Conservation (phyloP, 345 rosid genomes). For the Luvunga scandens region DNA sequence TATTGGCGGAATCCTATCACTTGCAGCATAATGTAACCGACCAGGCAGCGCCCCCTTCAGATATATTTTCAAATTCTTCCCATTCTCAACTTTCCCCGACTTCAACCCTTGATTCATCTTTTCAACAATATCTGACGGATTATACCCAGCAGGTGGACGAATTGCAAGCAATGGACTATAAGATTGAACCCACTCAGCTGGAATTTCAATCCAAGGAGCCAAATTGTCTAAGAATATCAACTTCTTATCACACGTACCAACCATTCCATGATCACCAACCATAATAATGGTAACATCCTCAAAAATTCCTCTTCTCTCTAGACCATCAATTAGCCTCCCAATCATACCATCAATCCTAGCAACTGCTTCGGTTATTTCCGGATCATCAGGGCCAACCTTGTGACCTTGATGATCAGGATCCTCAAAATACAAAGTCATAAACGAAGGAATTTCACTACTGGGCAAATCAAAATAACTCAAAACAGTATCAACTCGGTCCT, state of each 20-base stretch:
- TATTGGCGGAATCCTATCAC: constrained; percentile 74
- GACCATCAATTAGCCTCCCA: constrained; percentile 70
- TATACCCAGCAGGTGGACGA: constrained; percentile 52
- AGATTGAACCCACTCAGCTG: constrained; percentile 67
- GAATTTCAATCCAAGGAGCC: constrained; percentile 66
- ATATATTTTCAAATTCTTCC: constrained; percentile 65
- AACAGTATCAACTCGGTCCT: constrained; percentile 77
- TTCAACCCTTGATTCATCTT: constrained; percentile 78
- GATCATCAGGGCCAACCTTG: constrained; percentile 90
- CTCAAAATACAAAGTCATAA: constrained; percentile 88
- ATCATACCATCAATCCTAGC: constrained; percentile 64
- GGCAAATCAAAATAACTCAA: constrained; percentile 79
- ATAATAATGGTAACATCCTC: constrained; percentile 81
- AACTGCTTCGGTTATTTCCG: constrained; percentile 76
- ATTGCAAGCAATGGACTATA: constrained; percentile 75
- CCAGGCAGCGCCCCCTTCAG: constrained; percentile 81
- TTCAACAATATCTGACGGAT: constrained; percentile 49
- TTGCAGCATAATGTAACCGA: constrained; percentile 69
- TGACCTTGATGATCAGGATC: constrained; percentile 99
- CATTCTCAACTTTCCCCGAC: constrained; percentile 76
- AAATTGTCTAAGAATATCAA: constrained; percentile 71
- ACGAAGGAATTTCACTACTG: constrained; percentile 54
- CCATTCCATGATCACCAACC: constrained; percentile 99
- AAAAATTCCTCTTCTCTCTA: constrained; percentile 77
- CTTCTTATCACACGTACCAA: constrained; percentile 87